These are phyloP conservation scores for Pythium coloratum DNA, from an alignment of 352 stramenopile genomes.

Conservation along the genomic window DNA sequence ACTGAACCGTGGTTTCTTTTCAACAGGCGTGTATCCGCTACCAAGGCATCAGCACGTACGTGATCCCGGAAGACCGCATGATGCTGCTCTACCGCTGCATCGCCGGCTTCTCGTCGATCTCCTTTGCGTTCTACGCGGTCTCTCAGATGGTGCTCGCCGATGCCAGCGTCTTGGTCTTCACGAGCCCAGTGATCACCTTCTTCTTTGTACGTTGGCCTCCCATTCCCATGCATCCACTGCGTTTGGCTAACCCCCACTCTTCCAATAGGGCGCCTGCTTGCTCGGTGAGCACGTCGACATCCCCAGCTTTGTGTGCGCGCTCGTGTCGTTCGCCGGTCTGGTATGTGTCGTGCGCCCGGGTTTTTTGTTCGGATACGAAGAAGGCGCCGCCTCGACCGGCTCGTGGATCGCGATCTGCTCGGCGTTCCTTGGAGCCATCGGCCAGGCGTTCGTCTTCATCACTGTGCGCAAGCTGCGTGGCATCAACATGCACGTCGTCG, in stretches of 20 bases:
- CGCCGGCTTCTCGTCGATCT: constrained; percentile 69
- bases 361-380: constrained; percentile 48
- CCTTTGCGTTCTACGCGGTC: constrained; percentile 73
- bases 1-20: not conserved
- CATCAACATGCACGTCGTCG: constrained; percentile 58
- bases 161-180: constrained; percentile 74
- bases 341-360: constrained; percentile 42
- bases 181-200: constrained; percentile 68
- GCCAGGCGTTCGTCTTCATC: constrained; percentile 73
- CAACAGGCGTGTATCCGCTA: constrained; percentile 35
- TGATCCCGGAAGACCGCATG: constrained; percentile 44
- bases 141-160: constrained; percentile 82
- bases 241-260: not conserved
- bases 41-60: constrained; percentile 48
- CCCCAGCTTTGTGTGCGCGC: constrained; percentile 29
- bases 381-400: constrained; percentile 37
- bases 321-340: constrained; percentile 38
- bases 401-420: constrained; percentile 53
- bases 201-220: constrained; percentile 45
- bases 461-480: constrained; percentile 61
- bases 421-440: constrained; percentile 55
- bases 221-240: not conserved
- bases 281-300: constrained; percentile 34
- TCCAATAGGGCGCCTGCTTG: constrained; percentile 30
- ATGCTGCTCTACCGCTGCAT: constrained; percentile 71